Conservation (phyloP, 768 basidiomycete species). For the Psilocybe tampanensis region DNA sequence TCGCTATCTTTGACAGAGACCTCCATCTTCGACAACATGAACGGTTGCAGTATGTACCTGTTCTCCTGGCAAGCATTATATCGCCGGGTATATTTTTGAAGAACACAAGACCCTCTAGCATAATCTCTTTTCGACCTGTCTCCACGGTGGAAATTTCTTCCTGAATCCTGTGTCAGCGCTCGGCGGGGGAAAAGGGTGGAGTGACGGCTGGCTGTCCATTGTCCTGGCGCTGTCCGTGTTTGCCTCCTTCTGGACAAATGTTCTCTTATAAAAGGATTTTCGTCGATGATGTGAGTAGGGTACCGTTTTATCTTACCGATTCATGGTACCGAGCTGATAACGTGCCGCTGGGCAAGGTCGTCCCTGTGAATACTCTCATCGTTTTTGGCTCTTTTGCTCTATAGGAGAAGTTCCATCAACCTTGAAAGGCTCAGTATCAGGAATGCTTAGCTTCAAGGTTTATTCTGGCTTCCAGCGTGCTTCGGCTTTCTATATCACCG, state of each 20-base stretch:
- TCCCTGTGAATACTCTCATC: too few species aligned
- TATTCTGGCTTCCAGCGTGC: background rate
- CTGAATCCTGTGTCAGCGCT: background rate
- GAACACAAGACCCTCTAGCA: too few species aligned
- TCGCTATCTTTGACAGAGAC: background rate
- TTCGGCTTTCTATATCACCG: too few species aligned
- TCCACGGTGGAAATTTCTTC: background rate
- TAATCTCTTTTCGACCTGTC: too few species aligned
- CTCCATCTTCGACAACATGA: background rate
- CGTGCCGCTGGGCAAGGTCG: background rate
- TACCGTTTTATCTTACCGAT: background rate
- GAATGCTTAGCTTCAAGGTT: background rate
- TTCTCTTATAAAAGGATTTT: background rate
- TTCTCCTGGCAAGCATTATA: background rate
- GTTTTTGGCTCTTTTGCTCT: background rate
- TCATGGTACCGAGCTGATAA: background rate
- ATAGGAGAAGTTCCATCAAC: background rate
- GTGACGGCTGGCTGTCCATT: background rate
- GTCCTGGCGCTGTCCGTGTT: background rate
- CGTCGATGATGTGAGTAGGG: background rate
- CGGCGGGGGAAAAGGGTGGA: background rate
- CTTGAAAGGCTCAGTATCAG: background rate
- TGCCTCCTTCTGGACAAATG: background rate
- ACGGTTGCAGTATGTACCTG: background rate
- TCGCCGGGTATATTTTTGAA: background rate